Evolutionary conservation across 345 rosid genomes (phyloP).

Genomic region (Diplotaxis tenuifolia): DNA sequence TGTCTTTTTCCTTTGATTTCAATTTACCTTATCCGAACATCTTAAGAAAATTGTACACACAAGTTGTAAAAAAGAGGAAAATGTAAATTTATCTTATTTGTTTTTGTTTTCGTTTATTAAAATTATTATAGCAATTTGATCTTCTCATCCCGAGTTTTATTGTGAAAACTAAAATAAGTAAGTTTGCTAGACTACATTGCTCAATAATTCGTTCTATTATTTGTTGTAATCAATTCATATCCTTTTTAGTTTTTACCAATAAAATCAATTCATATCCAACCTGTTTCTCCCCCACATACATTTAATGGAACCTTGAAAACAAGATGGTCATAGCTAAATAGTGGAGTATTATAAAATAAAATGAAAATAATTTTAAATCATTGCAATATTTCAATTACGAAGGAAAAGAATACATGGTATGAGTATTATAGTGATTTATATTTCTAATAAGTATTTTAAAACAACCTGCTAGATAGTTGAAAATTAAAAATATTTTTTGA

Average conservation of each 20-base stretch:
- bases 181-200: neutral
- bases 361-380: neutral
- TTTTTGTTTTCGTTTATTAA: neutral
- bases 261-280: neutral
- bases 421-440: neutral
- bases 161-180: neutral
- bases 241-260: neutral
- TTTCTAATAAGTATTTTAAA: neutral
- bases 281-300: conserved; percentile 5
- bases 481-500: neutral
- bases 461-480: neutral
- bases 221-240: neutral
- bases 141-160: neutral
- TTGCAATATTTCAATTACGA: neutral
- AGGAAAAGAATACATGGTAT: neutral
- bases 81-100: neutral
- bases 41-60: neutral
- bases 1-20: neutral
- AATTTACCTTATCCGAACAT: conserved; percentile 1
- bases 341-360: neutral
- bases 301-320: neutral
- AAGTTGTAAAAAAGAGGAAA: neutral
- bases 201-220: conserved; percentile 19
- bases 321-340: neutral
- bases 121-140: neutral